Evolutionary conservation across 2,329 filamentous ascomycete species (phyloP).

Genomic region (Leptographium flavum): DNA sequence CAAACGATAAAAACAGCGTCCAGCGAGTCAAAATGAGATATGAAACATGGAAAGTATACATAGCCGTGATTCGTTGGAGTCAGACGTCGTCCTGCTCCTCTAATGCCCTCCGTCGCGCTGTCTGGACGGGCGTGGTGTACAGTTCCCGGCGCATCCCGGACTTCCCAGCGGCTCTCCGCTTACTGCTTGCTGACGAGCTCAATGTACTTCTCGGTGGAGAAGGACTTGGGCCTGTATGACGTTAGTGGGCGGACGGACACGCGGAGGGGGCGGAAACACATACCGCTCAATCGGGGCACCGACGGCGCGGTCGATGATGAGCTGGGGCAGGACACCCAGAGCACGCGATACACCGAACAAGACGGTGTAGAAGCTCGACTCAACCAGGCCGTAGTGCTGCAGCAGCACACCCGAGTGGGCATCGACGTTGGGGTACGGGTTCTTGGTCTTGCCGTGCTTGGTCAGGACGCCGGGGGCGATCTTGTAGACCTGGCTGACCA

Average conservation of each 20-base stretch:
- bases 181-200: constrained; percentile 90
- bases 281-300: constrained; percentile 87
- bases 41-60: constrained; percentile 3
- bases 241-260: not conserved
- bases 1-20: not conserved
- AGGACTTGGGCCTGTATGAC: constrained; percentile 64
- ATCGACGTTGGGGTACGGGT: constrained; percentile 98
- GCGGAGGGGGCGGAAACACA: constrained; percentile 8
- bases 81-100: not conserved
- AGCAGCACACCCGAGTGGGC: constrained; percentile 98
- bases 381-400: constrained; percentile 97
- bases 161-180: constrained; percentile 16
- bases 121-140: not conserved
- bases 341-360: constrained; percentile 98
- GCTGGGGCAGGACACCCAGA: constrained; percentile 94
- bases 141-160: not conserved
- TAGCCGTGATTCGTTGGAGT: constrained; percentile 1
- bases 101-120: not conserved
- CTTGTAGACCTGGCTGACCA: constrained; percentile 99
- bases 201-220: constrained; percentile 93
- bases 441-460: constrained; percentile 99
- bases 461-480: constrained; percentile 95
- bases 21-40: not conserved
- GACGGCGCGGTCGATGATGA: constrained; percentile 97
- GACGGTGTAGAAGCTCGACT: constrained; percentile 99